These are phyloP conservation scores for Leccinum obscurum DNA, from an alignment of 768 basidiomycete species.

Conservation along the genomic window DNA sequence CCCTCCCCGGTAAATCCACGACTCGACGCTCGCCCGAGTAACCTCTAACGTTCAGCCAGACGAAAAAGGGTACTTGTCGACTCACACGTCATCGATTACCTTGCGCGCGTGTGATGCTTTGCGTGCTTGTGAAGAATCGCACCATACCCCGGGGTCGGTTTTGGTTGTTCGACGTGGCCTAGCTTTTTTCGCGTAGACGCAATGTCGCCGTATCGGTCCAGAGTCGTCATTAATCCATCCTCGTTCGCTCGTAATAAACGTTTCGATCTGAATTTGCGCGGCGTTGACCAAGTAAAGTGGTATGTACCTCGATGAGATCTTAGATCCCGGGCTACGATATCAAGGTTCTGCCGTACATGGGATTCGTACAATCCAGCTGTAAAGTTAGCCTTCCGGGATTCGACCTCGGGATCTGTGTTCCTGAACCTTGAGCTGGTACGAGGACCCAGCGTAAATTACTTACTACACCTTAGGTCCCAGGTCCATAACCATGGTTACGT, in stretches of 20 bases:
- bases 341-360: conserved; percentile 14
- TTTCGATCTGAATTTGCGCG: background rate
- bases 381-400: conserved; percentile 2
- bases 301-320: background rate
- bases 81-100: conserved; percentile 18
- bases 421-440: background rate
- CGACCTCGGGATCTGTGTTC: conserved; percentile 6
- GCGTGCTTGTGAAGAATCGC: conserved; percentile 7
- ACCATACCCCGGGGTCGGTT: conserved; percentile 1
- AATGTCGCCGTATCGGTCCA: conserved; percentile 5
- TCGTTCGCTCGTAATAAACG: background rate
- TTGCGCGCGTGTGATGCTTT: conserved; percentile 8
- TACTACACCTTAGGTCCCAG: background rate
- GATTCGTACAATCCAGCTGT: conserved; percentile 1
- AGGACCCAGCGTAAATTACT: background rate
- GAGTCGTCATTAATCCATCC: background rate
- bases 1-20: background rate
- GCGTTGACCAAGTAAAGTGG: background rate
- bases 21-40: background rate
- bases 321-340: background rate
- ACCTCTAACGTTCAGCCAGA: background rate
- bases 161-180: conserved; percentile 1
- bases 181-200: conserved; percentile 13
- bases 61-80: background rate
- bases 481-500: background rate